Evolutionary conservation across 257 asterid species (phyloP).

Genomic region (Echites panduratus): DNA sequence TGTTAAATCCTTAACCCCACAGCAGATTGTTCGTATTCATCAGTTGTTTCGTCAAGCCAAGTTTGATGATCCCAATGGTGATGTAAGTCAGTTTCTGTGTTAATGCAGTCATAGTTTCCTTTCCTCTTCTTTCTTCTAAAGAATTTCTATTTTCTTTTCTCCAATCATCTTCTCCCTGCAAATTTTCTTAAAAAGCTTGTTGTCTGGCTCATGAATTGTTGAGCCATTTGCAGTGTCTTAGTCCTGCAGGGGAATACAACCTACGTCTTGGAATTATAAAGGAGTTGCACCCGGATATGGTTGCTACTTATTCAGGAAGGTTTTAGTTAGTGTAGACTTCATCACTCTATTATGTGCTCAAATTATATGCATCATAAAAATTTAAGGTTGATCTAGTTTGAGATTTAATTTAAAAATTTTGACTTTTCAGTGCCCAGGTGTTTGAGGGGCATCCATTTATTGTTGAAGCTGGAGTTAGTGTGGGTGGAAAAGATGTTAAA

Average conservation of each 20-base stretch:
- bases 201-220: background rate
- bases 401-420: background rate
- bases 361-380: background rate
- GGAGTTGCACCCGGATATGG: slow-evolving; percentile 94
- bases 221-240: slow-evolving; percentile 60
- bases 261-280: slow-evolving; percentile 81
- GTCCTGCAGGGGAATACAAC: slow-evolving; percentile 95
- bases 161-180: background rate
- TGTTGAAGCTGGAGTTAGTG: slow-evolving; percentile 91
- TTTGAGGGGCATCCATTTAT: slow-evolving; percentile 94
- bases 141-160: background rate
- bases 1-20: slow-evolving; percentile 67
- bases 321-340: slow-evolving; percentile 14
- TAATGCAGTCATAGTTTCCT: slow-evolving; percentile 13
- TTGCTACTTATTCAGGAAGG: slow-evolving; percentile 97
- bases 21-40: slow-evolving; percentile 85
- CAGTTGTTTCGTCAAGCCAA: slow-evolving; percentile 96
- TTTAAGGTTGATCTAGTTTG: background rate
- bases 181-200: background rate
- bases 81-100: slow-evolving; percentile 41
- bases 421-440: slow-evolving; percentile 71
- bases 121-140: background rate
- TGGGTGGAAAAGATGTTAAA: slow-evolving; percentile 91
- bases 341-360: slow-evolving; percentile 1
- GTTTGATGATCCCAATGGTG: slow-evolving; percentile 86